These are phyloP conservation scores for Scenedesmus sp. DNA, from an alignment of 163 green algal species.

Conservation along the genomic window DNA sequence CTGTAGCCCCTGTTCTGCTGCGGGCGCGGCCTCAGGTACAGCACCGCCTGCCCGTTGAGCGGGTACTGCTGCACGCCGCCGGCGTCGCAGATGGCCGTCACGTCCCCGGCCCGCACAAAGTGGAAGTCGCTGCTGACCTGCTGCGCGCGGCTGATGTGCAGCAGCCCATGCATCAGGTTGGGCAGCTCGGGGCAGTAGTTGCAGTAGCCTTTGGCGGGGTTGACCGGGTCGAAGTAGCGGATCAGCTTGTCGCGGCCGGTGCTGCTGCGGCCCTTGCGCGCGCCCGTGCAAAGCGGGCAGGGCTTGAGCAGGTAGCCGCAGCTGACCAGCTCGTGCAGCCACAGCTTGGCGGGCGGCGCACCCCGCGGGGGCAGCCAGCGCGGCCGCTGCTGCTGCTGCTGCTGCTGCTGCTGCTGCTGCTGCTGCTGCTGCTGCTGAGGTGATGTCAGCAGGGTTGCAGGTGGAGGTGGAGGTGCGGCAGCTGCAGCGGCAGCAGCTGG, in stretches of 20 bases:
- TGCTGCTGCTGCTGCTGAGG: not conserved
- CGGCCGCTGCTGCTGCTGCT: not conserved
- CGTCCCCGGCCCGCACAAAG: slow-evolving; percentile 25
- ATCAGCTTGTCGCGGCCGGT: slow-evolving; percentile 25
- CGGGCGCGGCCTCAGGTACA: slow-evolving; percentile 57
- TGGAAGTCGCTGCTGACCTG: slow-evolving; percentile 57
- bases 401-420: too few relatives aligned
- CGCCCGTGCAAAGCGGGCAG: not conserved
- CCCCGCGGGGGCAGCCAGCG: not conserved
- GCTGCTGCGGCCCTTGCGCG: slow-evolving; percentile 5
- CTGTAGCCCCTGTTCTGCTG: slow-evolving; percentile 43
- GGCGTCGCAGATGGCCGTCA: not conserved
- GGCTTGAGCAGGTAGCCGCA: slow-evolving; percentile 15
- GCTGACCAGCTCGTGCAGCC: slow-evolving; percentile 7
- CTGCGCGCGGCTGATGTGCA: slow-evolving; percentile 59
- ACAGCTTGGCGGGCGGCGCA: not conserved
- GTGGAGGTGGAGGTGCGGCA: not conserved
- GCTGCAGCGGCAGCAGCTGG: not conserved
- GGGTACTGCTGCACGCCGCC: slow-evolving; percentile 58
- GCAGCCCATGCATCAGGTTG: not conserved
- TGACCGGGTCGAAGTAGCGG: slow-evolving; percentile 22
- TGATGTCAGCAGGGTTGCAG: not conserved
- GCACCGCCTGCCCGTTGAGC: slow-evolving; percentile 60
- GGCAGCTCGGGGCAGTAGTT: slow-evolving; percentile 39
- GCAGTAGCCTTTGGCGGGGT: slow-evolving; percentile 7